Evolutionary conservation across 2,329 filamentous ascomycete species (phyloP).

Genomic region (Neofusicoccum laricinum): DNA sequence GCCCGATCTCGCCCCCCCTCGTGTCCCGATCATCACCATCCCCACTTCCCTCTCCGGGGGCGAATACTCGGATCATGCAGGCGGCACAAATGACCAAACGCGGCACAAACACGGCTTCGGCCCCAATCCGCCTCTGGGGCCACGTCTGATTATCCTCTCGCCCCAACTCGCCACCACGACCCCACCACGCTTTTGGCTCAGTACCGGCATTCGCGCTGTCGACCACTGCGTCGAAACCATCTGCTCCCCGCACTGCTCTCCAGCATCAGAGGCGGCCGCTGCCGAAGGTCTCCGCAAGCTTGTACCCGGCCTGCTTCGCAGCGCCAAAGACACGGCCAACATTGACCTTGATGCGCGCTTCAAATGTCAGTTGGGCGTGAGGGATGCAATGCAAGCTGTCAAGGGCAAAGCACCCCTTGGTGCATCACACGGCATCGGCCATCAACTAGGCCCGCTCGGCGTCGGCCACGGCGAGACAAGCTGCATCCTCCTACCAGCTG

Average conservation of each 20-base stretch:
- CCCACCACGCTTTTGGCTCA: conserved; percentile 55
- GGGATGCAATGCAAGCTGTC: conserved; percentile 52
- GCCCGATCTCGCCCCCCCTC: conserved; percentile 19
- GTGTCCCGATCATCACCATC: conserved; percentile 38
- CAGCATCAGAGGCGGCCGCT: conserved; percentile 34
- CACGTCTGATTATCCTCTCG: conserved; percentile 56
- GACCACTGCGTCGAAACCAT: conserved; percentile 58
- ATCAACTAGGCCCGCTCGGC: conserved; percentile 49
- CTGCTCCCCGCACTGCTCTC: conserved; percentile 40
- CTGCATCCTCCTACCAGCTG: conserved; percentile 54
- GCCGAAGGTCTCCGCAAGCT: conserved; percentile 41
- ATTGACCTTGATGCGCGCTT: conserved; percentile 45
- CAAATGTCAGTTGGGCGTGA: conserved; percentile 50
- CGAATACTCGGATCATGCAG: conserved; percentile 40
- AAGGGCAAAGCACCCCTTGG: conserved; percentile 39
- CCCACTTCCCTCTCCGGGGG: conserved; percentile 43
- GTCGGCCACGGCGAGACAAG: conserved; percentile 61
- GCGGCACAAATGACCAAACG: conserved; percentile 36
- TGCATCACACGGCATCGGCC: conserved; percentile 42
- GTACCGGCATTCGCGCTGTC: conserved; percentile 55
- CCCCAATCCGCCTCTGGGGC: conserved; percentile 31
- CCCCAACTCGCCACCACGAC: conserved; percentile 52
- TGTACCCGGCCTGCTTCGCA: conserved; percentile 43
- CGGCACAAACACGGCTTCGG: conserved; percentile 27
- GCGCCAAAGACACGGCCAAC: conserved; percentile 37